phyloP scores from a whole-genome alignment of 2,329 filamentous ascomycete genomes.

The Pseudodiploospora longispora region DNA sequence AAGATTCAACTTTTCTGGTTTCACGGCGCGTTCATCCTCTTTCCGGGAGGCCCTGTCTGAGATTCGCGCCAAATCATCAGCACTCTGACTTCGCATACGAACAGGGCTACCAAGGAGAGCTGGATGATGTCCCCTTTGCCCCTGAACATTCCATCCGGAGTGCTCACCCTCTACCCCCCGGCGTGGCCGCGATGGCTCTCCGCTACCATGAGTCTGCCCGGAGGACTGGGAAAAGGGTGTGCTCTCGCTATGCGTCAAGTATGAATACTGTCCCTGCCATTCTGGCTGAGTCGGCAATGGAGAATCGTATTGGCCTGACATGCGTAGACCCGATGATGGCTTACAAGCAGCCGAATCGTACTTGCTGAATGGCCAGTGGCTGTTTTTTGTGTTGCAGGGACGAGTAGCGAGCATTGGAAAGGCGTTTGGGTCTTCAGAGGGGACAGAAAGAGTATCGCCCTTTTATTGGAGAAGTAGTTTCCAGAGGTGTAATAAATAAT shows the following conservation, averaged over 20 bases:
- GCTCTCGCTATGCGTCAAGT: conserved; percentile 37
- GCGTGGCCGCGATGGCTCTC: conserved; percentile 10
- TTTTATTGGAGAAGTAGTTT: too few species aligned
- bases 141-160: conserved; percentile 55
- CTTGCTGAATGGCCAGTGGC: conserved; percentile 47
- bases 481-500: too few species aligned
- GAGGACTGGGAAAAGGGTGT: conserved; percentile 37
- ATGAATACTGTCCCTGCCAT: conserved; percentile 49
- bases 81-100: conserved; percentile 33
- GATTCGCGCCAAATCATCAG: conserved; percentile 24
- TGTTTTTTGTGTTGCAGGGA: conserved; percentile 45
- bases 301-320: conserved; percentile 48
- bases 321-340: conserved; percentile 40
- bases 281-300: conserved; percentile 46
- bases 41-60: conserved; percentile 5
- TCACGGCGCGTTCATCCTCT: conserved; percentile 4
- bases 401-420: conserved; percentile 50
- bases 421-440: conserved; percentile 1
- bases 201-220: conserved; percentile 29
- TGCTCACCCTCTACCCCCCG: conserved; percentile 27
- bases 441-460: background rate
- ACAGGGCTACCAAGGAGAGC: conserved; percentile 29
- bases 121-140: conserved; percentile 33
- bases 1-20: conserved; percentile 1
- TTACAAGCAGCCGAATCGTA: conserved; percentile 39